Evolutionary conservation across 495 filamentous ascomycete species (phyloP).

Genomic region (Penicillium salamii): DNA sequence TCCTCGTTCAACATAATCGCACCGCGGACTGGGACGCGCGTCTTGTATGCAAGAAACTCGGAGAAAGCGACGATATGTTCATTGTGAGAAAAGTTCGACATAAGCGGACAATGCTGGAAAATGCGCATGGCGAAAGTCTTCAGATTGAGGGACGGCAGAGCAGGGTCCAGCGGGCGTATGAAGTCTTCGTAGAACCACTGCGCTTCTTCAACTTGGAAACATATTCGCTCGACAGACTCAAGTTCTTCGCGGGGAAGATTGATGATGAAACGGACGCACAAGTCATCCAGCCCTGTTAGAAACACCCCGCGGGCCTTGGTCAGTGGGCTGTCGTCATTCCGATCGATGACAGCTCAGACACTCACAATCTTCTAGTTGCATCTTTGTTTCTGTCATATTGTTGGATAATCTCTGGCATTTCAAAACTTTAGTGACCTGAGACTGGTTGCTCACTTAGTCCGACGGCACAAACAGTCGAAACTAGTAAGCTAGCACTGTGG

Average conservation of each 20-base stretch:
- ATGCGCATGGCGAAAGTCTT: slow-evolving; percentile 81
- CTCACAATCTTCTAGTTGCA: slow-evolving; percentile 87
- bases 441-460: not conserved
- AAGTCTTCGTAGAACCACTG: slow-evolving; percentile 99
- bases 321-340: slow-evolving; percentile 5
- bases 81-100: slow-evolving; percentile 73
- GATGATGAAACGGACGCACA: slow-evolving; percentile 93
- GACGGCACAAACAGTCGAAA: slow-evolving; percentile 21
- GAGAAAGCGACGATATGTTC: slow-evolving; percentile 78
- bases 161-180: slow-evolving; percentile 83
- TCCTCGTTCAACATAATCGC: slow-evolving; percentile 86
- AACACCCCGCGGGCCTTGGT: slow-evolving; percentile 8
- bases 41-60: slow-evolving; percentile 91
- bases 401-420: slow-evolving; percentile 40
- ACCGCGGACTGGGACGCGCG: slow-evolving; percentile 86
- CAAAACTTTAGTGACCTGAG: slow-evolving; percentile 18
- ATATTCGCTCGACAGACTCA: slow-evolving; percentile 84
- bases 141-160: slow-evolving; percentile 78
- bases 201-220: slow-evolving; percentile 97
- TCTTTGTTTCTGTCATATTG: slow-evolving; percentile 76
- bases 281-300: slow-evolving; percentile 81
- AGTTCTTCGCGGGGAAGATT: slow-evolving; percentile 91
- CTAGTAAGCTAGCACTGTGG: slow-evolving; percentile 19
- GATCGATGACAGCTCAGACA: slow-evolving; percentile 16
- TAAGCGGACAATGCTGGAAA: slow-evolving; percentile 87